These are phyloP conservation scores for Suaeda aralocaspica DNA, from an alignment of 148 eudicot genomes.

Conservation along the genomic window DNA sequence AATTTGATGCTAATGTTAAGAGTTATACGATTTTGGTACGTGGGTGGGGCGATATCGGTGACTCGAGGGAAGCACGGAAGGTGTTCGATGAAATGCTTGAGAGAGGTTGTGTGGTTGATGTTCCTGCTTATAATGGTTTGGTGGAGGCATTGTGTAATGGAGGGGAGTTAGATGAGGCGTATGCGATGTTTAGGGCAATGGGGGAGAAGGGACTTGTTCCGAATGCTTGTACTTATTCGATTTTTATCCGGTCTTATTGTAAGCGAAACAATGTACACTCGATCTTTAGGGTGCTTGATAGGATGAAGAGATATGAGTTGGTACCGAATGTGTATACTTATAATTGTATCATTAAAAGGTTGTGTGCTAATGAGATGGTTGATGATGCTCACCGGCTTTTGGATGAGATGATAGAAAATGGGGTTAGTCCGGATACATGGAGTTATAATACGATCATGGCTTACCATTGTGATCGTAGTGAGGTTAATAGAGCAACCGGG, in stretches of 20 bases:
- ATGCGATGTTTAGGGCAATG: slow-evolving; percentile 51
- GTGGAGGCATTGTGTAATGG: slow-evolving; percentile 67
- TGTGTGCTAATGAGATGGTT: slow-evolving; percentile 47
- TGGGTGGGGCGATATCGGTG: slow-evolving; percentile 70
- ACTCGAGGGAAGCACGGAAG: slow-evolving; percentile 32
- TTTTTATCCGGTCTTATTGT: slow-evolving; percentile 68
- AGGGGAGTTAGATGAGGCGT: slow-evolving; percentile 57
- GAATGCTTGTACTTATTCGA: slow-evolving; percentile 67
- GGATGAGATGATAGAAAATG: slow-evolving; percentile 57
- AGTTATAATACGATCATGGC: slow-evolving; percentile 65
- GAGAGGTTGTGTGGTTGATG: slow-evolving; percentile 56
- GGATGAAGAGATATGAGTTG: slow-evolving; percentile 64
- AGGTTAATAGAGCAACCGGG: slow-evolving; percentile 56
- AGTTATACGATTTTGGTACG: slow-evolving; percentile 60
- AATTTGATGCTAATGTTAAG: slow-evolving; percentile 40
- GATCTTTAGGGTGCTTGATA: slow-evolving; percentile 58
- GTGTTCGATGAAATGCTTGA: slow-evolving; percentile 78
- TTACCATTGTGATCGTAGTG: slow-evolving; percentile 58
- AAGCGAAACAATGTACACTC: slow-evolving; percentile 54
- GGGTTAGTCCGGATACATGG: slow-evolving; percentile 58
- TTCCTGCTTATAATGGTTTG: slow-evolving; percentile 68
- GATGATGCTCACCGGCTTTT: slow-evolving; percentile 66
- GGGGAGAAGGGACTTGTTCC: slow-evolving; percentile 50
- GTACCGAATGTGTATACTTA: slow-evolving; percentile 73
- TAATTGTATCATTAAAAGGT: slow-evolving; percentile 53